Base-by-base conservation (phyloP, 2,329 filamentous ascomycete species). In the Penicillium sp. region DNA sequence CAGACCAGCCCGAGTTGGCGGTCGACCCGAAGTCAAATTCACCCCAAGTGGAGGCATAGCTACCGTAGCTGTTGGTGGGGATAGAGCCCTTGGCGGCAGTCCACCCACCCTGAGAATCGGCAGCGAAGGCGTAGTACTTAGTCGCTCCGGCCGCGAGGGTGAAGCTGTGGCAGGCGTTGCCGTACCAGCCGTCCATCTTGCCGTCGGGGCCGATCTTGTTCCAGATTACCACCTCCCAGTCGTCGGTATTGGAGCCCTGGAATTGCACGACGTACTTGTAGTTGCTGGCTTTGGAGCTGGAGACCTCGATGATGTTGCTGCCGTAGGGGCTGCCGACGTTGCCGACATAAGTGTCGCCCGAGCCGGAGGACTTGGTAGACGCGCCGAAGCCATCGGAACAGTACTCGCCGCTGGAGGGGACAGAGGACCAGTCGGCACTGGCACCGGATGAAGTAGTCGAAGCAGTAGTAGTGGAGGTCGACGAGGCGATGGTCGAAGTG, bases 321-420 rank as follows among this genome's bases (percentile, higher is more conserved):
- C 77, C 75, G 63, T 73, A 76, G 24, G 75, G 75, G 47, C 58
- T 69, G 57, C 76, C 76, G 18, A 75, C 69, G 63, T 78, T 78
- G 58, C 76, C 76, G 7, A 56, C 19, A 69, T 76, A 77, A 55
- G 66, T 69, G 36, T 66, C 68, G 18, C 64, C 66, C 10, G 64
- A 64, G 55, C 66, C 63, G 24, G 63, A 64, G 33, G 57, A 60
- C 50, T 57, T 54, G 54, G 70, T 77, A 39, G 43, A 58, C 33
- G 47, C 33, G 44, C 76, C 76, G 61, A 78, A 78, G 51, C 75
- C 75, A 5, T 60, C 49, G 19, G 66, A 72, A 1, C 69, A 67
- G 65, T 63, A 73, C 37, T 56, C 46, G 36, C 66, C 66, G 47
- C 58, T 62, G 22, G 66, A 56, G 22, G 69, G 66, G 0, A 64